Conservation (phyloP, 2,329 filamentous ascomycete genomes). For the Clonostachys byssicola region DNA sequence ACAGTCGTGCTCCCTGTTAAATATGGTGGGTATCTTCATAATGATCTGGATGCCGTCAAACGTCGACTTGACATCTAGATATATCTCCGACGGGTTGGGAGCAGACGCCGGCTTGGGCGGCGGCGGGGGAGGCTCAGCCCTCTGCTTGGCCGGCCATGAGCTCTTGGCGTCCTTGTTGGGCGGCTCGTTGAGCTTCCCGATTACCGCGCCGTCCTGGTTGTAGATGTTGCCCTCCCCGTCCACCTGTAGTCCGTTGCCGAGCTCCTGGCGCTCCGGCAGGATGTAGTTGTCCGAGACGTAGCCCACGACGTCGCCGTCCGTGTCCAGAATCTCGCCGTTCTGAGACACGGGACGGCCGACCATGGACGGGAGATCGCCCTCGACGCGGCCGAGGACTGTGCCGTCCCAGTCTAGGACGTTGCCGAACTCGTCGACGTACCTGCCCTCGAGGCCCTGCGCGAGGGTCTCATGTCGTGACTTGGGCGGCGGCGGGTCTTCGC, state of each 20-base stretch:
- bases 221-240: conserved; percentile 55
- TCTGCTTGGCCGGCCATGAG: background rate
- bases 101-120: conserved; percentile 11
- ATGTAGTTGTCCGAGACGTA: conserved; percentile 60
- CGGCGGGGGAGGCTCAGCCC: background rate
- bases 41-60: conserved; percentile 53
- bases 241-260: conserved; percentile 47
- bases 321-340: conserved; percentile 58
- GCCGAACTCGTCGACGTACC: conserved; percentile 47
- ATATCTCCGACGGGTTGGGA: conserved; percentile 47
- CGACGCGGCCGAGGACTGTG: conserved; percentile 45
- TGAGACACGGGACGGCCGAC: conserved; percentile 40
- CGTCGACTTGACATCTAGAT: conserved; percentile 53
- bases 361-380: conserved; percentile 51
- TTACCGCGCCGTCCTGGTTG: conserved; percentile 49
- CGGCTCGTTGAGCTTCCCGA: conserved; percentile 57
- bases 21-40: conserved; percentile 53
- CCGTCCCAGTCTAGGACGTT: conserved; percentile 46
- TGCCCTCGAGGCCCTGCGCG: conserved; percentile 37
- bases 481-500: background rate
- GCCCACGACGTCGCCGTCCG: conserved; percentile 75
- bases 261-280: conserved; percentile 24
- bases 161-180: conserved; percentile 1
- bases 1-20: conserved; percentile 24
- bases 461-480: conserved; percentile 19